Base-by-base conservation (phyloP, 208 protist genomes). In the Acanthamoeba divionensis region DNA sequence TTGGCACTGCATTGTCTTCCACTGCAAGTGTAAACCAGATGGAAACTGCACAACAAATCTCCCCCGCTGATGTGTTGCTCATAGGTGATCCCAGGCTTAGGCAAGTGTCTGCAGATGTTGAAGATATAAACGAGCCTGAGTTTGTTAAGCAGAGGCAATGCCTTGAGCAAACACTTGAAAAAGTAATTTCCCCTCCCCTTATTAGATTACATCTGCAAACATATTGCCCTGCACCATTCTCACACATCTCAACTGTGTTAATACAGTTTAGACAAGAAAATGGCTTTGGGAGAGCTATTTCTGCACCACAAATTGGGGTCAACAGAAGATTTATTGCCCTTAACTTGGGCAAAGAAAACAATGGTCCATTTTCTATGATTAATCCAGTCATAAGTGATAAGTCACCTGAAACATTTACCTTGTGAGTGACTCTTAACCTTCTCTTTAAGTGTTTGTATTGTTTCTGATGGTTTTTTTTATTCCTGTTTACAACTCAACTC, bases 281-380 rank as follows among this genome's bases (percentile, higher is more conserved):
- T 54, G 69, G 69, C 15, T 80, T 80, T 10, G 69, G 69, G 15
- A 41, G 69, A 36, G 69, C 69, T 29, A 80, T 80, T 24, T 80
- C 69, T 0, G 69, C 69, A 5, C 69, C 69, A 4, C 69, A 80
- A 29, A 80, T 80, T 6, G 69, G 69, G 1, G 12, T 80, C 69
- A 80, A 80, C n/a, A 80, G 57, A 48, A 60, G 69, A 29, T 29
- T 80, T 41, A 80, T 80, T 29, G 69, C 69, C 7, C 69, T 80
- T 10, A 48, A 80, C 69, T 29, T 80, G 3, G 69, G 69, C 24
- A 24, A 80, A 1, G 69, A 80, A n/a, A n/a, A n/a, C 10, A 48
- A 48, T 15, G 69, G 69, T 1, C 6, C n/a, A 15, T 80, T 80
- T 48, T 80, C 24, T 48, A 80, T 80, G 69, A 55, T 26, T 33